Base-by-base conservation (phyloP, 495 filamentous ascomycete species). In the Jackrogersella minutella region DNA sequence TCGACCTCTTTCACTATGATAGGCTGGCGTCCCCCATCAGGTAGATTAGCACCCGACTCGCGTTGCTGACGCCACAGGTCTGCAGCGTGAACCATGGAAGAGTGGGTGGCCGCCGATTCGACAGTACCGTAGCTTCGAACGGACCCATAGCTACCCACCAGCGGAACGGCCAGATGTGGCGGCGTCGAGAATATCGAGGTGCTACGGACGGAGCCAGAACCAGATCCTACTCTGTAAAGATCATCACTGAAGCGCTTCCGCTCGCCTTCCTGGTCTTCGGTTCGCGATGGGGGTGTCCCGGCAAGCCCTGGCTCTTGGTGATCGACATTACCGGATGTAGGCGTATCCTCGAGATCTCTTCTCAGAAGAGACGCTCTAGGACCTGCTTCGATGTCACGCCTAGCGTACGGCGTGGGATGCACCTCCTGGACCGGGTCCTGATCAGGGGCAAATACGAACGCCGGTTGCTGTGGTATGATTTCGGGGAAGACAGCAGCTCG, bases 401-500 rank as follows among this genome's bases (percentile, higher is more conserved):
- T 72, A 24, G 65, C 57, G 52, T 79, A 76, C 16, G n/a, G 64
- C 60, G 19, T 55, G 28, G 46, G 66, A 28, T 68, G 58, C 9
- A 22, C 61, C 44, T 22, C 28, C 50, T 76, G 68, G 14, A 78
- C 62, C 14, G 77, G 76, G 21, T 77, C 78, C 58, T 80, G 77
- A 40, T 83, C 81, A 2, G 80, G 72, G 39, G 82, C 79, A 41
- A 87, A 82, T 28, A 90, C 78, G 68, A 96, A 91, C 19, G 91
- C 87, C 14, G 88, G 86, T 2, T 87, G 86, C 19, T 88, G 86
- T 4, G 92, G 90, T 13, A 93, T 84, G 49, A 96, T 89, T 73
- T 97, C 94, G 22, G 85, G 83, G 80, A 97, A 99, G 31, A 84
- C 87, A 3, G 94, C 93, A 31, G 95, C 95, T 70, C 95, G 87